phyloP scores from a whole-genome alignment of 1,139 yeast species.

The Candida glucosophila region DNA sequence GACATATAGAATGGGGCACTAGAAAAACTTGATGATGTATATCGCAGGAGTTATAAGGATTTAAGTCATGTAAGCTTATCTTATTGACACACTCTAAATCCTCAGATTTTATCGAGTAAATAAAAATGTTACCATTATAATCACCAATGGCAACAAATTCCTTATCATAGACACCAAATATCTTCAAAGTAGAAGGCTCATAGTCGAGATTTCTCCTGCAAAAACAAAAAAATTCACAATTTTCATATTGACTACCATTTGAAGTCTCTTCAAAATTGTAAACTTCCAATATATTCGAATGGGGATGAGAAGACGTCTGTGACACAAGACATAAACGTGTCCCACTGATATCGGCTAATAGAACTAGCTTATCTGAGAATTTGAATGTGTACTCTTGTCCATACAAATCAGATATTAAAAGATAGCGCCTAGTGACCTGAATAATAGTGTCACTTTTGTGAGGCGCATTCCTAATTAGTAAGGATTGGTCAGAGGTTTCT shows the following conservation, averaged over 20 bases:
- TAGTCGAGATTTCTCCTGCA: conserved; percentile 3
- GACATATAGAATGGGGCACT: no score
- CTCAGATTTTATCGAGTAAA: no score
- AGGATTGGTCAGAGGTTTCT: conserved; percentile 6
- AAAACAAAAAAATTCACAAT: not conserved
- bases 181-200: conserved; percentile 14
- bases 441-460: no score
- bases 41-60: no score
- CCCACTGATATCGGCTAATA: not conserved
- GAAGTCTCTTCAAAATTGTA: conserved; percentile 1
- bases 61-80: no score
- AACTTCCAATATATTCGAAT: not conserved
- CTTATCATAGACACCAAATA: conserved; percentile 3
- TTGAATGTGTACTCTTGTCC: conserved; percentile 4
- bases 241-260: not conserved
- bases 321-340: not conserved
- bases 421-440: conserved; percentile 23
- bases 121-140: conserved; percentile 12
- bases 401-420: conserved; percentile 16
- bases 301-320: not conserved
- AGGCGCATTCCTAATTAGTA: conserved; percentile 7
- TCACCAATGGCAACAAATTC: conserved; percentile 10
- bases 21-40: no score
- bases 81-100: no score
- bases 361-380: conserved; percentile 4